Base-by-base conservation (phyloP, 2,329 filamentous ascomycete genomes). In the Colletotrichum brevisporum region DNA sequence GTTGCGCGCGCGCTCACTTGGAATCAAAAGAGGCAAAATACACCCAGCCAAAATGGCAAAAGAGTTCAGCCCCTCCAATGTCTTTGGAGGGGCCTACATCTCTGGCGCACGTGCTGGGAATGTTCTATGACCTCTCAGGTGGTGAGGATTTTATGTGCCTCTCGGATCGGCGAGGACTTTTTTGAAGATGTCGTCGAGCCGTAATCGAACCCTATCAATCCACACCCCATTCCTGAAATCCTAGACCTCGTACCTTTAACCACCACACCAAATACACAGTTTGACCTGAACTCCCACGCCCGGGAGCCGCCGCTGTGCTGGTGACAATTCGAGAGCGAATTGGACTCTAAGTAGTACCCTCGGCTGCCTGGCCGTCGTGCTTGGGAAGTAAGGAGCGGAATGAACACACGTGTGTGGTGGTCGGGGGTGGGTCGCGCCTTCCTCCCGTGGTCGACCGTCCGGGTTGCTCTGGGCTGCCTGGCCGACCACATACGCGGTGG, bases 81-180 rank as follows among this genome's bases (percentile, higher is more conserved):
- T 27, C 50, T 52, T 24, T 27, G 24, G 50, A 52, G 21, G 50
- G 26, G 15, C 10, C 26, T 52, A 52, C 50, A 52, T 52, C 50
- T 52, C 50, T 52, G 50, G 45, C 9, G 45, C 45, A 48, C 45
- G 8, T 48, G 45, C 45, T 48, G 45, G 45, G 45, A 21, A 48
- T 24, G 21, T 24, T 24, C 21, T 24, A 24, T 24, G 21, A 24
- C 21, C 21, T 24, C 21, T 24, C 21, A 24, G 21, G 21, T 24
- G 21, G 21, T 24, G 21, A 24, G 21, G 21, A 24, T 24, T 24
- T 24, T 24, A 24, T 24, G 18, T 48, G 15, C 27, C 50, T 21
- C 21, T 52, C 50, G 48, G n/a, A 24, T 26, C 13, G 43, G 18
- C 21, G 21, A 24, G 21, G 21, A 24, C 27, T 31, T 52, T 12